phyloP scores from a whole-genome alignment of 2,329 filamentous ascomycete genomes.

The Pseudogymnoascus sp. region DNA sequence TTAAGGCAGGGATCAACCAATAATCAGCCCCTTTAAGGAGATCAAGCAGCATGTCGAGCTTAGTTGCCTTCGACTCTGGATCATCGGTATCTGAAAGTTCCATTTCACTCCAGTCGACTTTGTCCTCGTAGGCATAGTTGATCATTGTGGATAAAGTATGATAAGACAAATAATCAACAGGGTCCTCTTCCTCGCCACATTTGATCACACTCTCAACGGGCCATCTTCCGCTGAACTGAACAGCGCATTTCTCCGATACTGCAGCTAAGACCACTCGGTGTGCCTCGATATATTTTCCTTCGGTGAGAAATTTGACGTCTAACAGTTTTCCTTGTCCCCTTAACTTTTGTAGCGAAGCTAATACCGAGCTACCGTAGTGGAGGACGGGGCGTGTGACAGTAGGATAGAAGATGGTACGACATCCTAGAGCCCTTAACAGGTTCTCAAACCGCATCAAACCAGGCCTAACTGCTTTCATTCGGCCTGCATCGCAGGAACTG shows the following conservation, averaged over 20 bases:
- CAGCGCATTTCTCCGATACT: constrained; percentile 18
- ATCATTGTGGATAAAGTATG: constrained; percentile 23
- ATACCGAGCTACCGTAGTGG: constrained; percentile 3
- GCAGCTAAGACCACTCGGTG: constrained; percentile 16
- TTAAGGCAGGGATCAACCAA: constrained; percentile 20
- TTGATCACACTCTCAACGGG: constrained; percentile 16
- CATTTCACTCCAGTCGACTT: constrained; percentile 24
- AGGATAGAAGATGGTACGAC: constrained; percentile 22
- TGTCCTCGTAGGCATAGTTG: constrained; percentile 22
- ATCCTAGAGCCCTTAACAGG: constrained; percentile 22
- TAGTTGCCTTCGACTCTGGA: constrained; percentile 15
- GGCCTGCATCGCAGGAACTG: constrained; percentile 23
- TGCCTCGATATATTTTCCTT: not conserved
- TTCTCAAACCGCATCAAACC: constrained; percentile 23
- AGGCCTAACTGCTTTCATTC: constrained; percentile 21
- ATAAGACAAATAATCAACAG: constrained; percentile 20
- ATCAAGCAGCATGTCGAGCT: constrained; percentile 23
- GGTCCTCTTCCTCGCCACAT: constrained; percentile 18
- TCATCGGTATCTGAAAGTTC: constrained; percentile 18
- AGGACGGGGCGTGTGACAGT: constrained; percentile 14
- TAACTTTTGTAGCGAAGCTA: not conserved
- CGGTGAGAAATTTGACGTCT: not conserved
- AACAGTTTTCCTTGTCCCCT: not conserved
- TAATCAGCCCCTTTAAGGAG: constrained; percentile 24
- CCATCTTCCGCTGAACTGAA: constrained; percentile 18